Conservation (phyloP, 2,329 filamentous ascomycete genomes). For the Hymenoscyphus infarciens region DNA sequence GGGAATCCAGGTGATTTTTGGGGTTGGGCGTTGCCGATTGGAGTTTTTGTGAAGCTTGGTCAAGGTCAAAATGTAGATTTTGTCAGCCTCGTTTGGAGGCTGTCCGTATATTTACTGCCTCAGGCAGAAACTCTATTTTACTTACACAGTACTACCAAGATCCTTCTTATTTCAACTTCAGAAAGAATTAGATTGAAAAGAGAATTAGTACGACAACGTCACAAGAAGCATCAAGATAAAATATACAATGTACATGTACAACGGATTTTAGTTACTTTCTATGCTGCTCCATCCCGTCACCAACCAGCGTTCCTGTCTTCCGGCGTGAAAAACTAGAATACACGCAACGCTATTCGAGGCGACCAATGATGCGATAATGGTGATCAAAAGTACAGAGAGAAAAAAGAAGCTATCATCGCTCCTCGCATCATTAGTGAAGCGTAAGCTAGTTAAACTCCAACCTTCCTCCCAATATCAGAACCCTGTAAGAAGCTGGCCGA, state of each 20-base stretch:
- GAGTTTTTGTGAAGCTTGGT: neutral
- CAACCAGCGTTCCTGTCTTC: constrained; percentile 31
- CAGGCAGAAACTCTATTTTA: too few relatives aligned
- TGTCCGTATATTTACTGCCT: neutral
- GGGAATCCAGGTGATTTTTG: neutral
- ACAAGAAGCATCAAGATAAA: neutral
- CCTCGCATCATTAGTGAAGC: constrained; percentile 26
- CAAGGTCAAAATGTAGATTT: constrained; percentile 1
- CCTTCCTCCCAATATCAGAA: constrained; percentile 31
- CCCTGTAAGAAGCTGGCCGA: constrained; percentile 29
- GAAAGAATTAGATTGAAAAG: too few relatives aligned
- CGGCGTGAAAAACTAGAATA: constrained; percentile 33
- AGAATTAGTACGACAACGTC: neutral
- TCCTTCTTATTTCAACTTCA: too few relatives aligned
- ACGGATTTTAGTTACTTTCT: constrained; percentile 33
- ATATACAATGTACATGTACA: constrained; percentile 18
- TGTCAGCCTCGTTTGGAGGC: constrained; percentile 13
- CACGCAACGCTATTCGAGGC: constrained; percentile 35
- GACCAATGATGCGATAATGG: constrained; percentile 32
- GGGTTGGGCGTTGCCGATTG: neutral
- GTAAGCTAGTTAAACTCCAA: constrained; percentile 36
- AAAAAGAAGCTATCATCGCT: constrained; percentile 34
- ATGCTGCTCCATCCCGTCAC: constrained; percentile 27
- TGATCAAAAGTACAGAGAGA: constrained; percentile 36
- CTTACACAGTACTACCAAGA: too few relatives aligned